Conservation (phyloP, 805 yeast species). For the Yarrowia sp. region DNA sequence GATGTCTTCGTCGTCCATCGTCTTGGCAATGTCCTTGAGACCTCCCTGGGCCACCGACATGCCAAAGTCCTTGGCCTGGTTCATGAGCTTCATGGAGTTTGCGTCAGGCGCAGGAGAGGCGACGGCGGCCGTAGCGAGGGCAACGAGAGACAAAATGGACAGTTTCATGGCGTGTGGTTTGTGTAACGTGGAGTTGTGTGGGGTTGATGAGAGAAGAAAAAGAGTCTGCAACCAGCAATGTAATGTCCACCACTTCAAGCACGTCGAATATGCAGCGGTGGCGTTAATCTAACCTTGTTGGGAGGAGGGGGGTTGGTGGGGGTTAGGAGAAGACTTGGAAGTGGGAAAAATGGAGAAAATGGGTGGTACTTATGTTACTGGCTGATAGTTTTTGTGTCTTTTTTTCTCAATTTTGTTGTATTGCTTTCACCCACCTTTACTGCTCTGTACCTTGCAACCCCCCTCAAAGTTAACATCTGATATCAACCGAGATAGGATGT, state of each 20-base stretch:
- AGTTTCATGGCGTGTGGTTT: constrained; percentile 18
- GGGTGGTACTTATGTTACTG: no score
- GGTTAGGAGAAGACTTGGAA: not conserved
- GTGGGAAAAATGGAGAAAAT: no score
- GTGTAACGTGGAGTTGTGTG: not conserved
- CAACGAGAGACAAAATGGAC: not conserved
- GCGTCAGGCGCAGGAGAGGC: constrained; percentile 34
- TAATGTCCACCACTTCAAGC: not conserved
- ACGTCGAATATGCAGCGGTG: constrained; percentile 26
- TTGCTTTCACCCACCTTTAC: no score
- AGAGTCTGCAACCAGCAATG: not conserved
- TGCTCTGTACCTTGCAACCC: no score
- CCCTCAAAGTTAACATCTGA: not conserved
- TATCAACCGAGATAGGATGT: constrained; percentile 9
- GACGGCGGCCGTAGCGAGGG: not conserved
- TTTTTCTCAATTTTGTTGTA: no score
- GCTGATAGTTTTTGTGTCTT: no score
- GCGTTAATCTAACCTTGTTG: constrained; percentile 13
- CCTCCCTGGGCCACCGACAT: constrained; percentile 37
- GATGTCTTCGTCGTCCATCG: constrained; percentile 50
- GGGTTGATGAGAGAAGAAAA: not conserved
- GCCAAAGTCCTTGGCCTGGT: constrained; percentile 33
- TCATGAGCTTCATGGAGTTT: constrained; percentile 27
- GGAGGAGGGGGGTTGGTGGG: not conserved
- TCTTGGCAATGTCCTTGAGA: constrained; percentile 29